A percentile compares a stretch with the other conserved stretches of the same genome.
phyloP scores from a whole-genome alignment of 23 red algal species.

The Gracilariopsis chorda region DNA sequence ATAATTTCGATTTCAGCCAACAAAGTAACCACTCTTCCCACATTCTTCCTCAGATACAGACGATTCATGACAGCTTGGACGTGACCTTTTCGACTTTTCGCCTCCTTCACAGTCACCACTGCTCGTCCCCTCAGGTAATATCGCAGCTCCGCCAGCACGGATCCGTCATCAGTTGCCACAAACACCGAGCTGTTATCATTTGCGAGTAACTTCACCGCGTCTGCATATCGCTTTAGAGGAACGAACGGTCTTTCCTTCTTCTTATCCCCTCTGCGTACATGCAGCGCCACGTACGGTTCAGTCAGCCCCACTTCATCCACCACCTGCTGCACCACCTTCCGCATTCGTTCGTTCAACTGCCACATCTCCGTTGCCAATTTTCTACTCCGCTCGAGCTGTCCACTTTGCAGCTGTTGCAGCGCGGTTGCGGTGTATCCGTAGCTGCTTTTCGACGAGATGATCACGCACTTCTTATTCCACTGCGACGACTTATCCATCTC shows the following conservation, averaged over 20 bases:
- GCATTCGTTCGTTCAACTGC: conserved; percentile 19
- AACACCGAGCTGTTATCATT: conserved; percentile 7
- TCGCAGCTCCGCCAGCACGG: neutral
- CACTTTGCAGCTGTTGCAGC: neutral
- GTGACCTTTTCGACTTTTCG: conserved; percentile 29
- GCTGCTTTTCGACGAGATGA: neutral
- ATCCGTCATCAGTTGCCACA: conserved; percentile 63
- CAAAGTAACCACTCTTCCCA: conserved; percentile 21
- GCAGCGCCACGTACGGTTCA: conserved; percentile 43
- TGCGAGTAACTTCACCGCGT: neutral
- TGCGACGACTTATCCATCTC: neutral
- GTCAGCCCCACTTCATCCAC: neutral
- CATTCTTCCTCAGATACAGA: neutral
- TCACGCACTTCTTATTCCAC: neutral
- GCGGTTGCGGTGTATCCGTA: neutral
- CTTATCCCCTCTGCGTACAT: conserved; percentile 78
- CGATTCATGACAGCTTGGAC: conserved; percentile 18
- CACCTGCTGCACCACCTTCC: neutral
- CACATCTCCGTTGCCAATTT: neutral
- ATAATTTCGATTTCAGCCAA: conserved; percentile 59
- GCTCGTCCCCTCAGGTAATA: conserved; percentile 10
- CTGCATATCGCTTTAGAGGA: conserved; percentile 34
- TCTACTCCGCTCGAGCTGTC: neutral
- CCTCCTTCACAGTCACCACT: neutral
- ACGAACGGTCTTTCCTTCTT: conserved; percentile 31